These are phyloP conservation scores for Panicum miliaceum DNA, from an alignment of 176 grass and related monocot genomes.

Conservation along the genomic window DNA sequence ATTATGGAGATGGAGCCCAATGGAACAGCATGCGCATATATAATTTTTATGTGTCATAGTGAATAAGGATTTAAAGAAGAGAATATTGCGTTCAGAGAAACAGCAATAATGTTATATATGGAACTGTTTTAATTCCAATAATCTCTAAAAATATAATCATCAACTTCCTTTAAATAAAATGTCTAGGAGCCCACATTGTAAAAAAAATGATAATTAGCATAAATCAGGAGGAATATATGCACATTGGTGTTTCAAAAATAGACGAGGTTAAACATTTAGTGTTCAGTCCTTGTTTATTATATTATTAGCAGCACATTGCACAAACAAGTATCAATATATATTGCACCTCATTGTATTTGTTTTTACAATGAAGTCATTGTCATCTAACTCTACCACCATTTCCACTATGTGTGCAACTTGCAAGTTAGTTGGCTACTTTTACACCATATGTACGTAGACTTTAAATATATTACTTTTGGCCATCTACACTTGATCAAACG, in stretches of 20 bases:
- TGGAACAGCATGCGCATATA: neutral
- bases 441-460: neutral
- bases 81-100: neutral
- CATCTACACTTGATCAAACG: neutral
- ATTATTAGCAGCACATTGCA: neutral
- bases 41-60: neutral
- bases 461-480: neutral
- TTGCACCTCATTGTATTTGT: neutral
- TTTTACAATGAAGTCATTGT: neutral
- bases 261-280: neutral
- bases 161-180: neutral
- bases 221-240: neutral
- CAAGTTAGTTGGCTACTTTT: neutral
- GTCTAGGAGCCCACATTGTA: neutral
- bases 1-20: neutral
- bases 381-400: neutral
- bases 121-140: too few species aligned
- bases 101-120: too few species aligned
- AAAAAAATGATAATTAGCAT: neutral
- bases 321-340: neutral
- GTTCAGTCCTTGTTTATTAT: neutral
- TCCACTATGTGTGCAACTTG: constrained; percentile 11
- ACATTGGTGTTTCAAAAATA: neutral
- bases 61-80: neutral
- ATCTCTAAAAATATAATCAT: neutral